Base-by-base conservation (phyloP, 345 rosid genomes). In the Lagerstroemia speciosa region DNA sequence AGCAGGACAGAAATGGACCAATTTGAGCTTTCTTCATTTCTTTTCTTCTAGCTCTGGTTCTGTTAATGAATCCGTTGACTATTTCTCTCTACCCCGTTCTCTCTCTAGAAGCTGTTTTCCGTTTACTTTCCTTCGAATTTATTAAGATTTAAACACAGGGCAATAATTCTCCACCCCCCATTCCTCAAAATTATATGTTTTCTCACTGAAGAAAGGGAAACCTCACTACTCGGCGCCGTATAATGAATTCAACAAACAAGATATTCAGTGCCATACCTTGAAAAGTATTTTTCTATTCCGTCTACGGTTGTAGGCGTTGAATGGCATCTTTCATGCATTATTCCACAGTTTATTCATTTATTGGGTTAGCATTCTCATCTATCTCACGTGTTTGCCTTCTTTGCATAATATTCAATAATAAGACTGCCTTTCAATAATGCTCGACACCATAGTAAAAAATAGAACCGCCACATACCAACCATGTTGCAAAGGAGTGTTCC, bases 41-140 rank as follows among this genome's bases (percentile, higher is more conserved):
- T 67, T 62, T 43, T 43, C 32, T n/a, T 43, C 26, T 22, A 48
- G 60, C 31, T 70, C 66, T 12, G 70, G 40, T 71, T 53, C 73
- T 46, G 58, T n/a, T 55, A 52, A 78, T 80, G 79, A 83, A 79
- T 82, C 71, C 69, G 61, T 50, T 67, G 69, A 67, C 69, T 14
- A 22, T 64, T 31, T 46, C 69, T 67, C 68, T 65, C 70, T 26
- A 53, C 17, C 63, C 55, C 48, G 2, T 8, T 53, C 60, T 53
- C 60, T 53, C 61, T 55, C 61, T 55, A 55, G 30, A 3, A 10
- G 30, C 26, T 55, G 7, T 9, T 24, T 8, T 19, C 30, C 11
- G 61, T 55, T 24, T 24, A 55, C 61, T 24, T 55, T n/a, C 19
- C 19, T 17, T 20, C 24, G 1, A 19, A 50, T 50, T 50, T 55